A percentile compares a stretch with the other conserved stretches of the same genome.
These are phyloP conservation scores for Picea abies DNA, from an alignment of 83 land plant species.

Conservation along the genomic window DNA sequence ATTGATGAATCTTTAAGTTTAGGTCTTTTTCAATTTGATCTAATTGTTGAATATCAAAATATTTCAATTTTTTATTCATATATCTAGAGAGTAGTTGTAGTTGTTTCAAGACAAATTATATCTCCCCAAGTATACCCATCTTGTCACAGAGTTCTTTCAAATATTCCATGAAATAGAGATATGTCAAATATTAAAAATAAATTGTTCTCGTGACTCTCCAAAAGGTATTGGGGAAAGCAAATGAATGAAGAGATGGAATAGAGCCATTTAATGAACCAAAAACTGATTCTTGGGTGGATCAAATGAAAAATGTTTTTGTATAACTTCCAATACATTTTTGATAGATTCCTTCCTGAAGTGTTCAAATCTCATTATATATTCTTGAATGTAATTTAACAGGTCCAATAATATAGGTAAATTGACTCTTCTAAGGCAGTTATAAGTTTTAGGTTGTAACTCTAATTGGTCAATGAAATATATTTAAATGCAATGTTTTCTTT, in stretches of 20 bases:
- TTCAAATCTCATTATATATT: background rate
- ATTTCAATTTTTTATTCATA: background rate
- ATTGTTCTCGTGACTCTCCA: no score
- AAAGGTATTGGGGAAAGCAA: background rate
- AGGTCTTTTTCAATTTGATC: background rate
- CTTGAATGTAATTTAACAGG: constrained; percentile 10
- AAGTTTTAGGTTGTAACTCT: constrained; percentile 27
- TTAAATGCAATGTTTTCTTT: background rate
- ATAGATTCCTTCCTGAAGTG: background rate
- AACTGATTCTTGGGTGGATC: background rate
- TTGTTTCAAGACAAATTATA: no score
- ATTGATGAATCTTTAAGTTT: background rate
- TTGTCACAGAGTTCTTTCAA: no score
- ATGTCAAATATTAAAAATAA: no score
- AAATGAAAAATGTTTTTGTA: background rate
- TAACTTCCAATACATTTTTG: background rate
- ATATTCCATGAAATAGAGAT: background rate
- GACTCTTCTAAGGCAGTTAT: constrained; percentile 23
- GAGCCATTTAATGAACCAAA: background rate
- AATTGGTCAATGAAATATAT: constrained; percentile 24
- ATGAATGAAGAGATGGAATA: background rate
- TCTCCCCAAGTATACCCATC: no score
- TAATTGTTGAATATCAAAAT: background rate
- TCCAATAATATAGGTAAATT: constrained; percentile 25
- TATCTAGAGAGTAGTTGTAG: no score